A percentile compares a stretch with the other conserved stretches of the same genome.
These are phyloP conservation scores for Anisodus acutangulus DNA, from an alignment of 257 asterid genomes.

Conservation along the genomic window DNA sequence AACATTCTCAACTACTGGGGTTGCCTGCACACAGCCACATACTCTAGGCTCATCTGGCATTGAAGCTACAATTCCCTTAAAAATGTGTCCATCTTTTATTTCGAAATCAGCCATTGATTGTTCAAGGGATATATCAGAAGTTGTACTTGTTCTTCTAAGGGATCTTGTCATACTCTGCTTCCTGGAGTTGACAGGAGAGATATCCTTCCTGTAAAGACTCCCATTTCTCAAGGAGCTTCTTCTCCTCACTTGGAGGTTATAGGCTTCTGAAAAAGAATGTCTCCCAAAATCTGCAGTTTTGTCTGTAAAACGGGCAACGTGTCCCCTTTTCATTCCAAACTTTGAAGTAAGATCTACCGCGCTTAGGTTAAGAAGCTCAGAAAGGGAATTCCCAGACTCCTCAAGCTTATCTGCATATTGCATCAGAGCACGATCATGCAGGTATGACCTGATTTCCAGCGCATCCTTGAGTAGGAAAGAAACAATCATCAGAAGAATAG, in stretches of 20 bases:
- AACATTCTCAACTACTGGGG: constrained; percentile 64
- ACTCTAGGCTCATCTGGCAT: constrained; percentile 75
- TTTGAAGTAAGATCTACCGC: constrained; percentile 53
- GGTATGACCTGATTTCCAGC: constrained; percentile 73
- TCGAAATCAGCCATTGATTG: constrained; percentile 69
- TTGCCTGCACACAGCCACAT: constrained; percentile 74
- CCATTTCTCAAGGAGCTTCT: constrained; percentile 45
- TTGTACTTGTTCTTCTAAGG: constrained; percentile 38
- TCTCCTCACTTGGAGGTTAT: constrained; percentile 48
- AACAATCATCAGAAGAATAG: constrained; percentile 1
- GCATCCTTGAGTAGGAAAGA: constrained; percentile 59
- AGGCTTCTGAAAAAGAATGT: constrained; percentile 48
- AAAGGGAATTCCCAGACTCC: constrained; percentile 55
- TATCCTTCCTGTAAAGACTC: constrained; percentile 47
- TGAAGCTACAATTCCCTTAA: constrained; percentile 76
- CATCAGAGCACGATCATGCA: constrained; percentile 75
- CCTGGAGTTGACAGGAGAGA: constrained; percentile 43
- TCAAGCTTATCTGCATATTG: constrained; percentile 68
- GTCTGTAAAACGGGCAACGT: constrained; percentile 68
- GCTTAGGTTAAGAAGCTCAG: constrained; percentile 59
- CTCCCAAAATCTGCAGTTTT: constrained; percentile 47
- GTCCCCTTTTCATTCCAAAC: constrained; percentile 78
- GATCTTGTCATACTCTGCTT: constrained; percentile 45
- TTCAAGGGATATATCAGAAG: constrained; percentile 49
- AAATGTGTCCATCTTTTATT: constrained; percentile 66